Conservation (phyloP, 495 filamentous ascomycete species). For the Aspergillus taichungensis region DNA sequence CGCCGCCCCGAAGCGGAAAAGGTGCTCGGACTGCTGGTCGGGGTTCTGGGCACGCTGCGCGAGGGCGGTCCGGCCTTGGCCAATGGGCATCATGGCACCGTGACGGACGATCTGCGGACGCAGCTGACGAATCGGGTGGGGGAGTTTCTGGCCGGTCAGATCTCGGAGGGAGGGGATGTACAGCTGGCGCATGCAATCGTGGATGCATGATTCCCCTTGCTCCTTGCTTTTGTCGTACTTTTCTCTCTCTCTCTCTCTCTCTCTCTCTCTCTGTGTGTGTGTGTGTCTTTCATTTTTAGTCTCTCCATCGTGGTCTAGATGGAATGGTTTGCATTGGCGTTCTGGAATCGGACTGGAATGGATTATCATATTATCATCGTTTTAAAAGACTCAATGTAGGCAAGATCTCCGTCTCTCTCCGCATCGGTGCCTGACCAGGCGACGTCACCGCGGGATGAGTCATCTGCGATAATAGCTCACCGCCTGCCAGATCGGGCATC, state of each 20-base stretch:
- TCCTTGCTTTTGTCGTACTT: background rate
- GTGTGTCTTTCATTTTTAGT: no score
- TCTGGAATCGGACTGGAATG: no score
- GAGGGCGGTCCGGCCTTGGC: conserved; percentile 24
- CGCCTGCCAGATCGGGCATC: conserved; percentile 4
- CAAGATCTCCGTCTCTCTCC: no score
- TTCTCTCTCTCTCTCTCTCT: background rate
- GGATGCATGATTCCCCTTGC: conserved; percentile 12
- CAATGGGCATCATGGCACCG: conserved; percentile 37
- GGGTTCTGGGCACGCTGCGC: conserved; percentile 44
- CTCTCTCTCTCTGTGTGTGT: no score
- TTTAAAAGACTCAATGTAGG: no score
- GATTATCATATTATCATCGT: no score
- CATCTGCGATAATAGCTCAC: background rate
- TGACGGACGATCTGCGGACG: conserved; percentile 45
- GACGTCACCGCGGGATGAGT: background rate
- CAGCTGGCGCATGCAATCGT: conserved; percentile 31
- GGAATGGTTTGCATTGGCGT: no score
- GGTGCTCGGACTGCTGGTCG: conserved; percentile 51
- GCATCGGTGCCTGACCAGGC: no score
- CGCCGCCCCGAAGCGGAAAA: conserved; percentile 52
- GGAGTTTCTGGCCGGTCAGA: conserved; percentile 41
- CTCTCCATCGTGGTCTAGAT: no score
- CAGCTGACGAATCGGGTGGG: conserved; percentile 54
- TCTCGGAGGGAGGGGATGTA: conserved; percentile 42